Evolutionary conservation across 345 rosid genomes (phyloP), one percentile per base, ranked within the genome.

Genomic region (Nephelium lappaceum): DNA sequence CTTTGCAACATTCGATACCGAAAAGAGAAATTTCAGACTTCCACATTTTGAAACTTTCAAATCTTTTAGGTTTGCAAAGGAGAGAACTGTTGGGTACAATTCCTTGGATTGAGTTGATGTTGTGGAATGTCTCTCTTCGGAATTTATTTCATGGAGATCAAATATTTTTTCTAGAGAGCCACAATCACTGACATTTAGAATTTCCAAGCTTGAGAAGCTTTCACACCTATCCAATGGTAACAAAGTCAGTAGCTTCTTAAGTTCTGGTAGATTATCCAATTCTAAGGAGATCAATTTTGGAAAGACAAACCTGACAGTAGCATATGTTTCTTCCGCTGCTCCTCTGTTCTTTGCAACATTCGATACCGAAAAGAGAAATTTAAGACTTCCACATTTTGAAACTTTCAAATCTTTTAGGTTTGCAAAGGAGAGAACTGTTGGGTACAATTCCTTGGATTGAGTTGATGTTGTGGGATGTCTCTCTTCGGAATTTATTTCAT

Each of bases 311-410:
- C 70, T 42, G 63, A n/a, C 6, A 60, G 77, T 45, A 45, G 49
- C 49, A 45, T 45, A 69, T 80, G 75, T 1, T 10, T 0, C 0
- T 11, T 6, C 31, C 72, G 9, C 6, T 16, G 2, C 6, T 78
- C 25, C 6, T 1, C 8, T 43, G 12, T 42, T 2, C 71, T 53
- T 11, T 36, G 53, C 15, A 0, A 21, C 23, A 61, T 77, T 78
- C 11, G 78, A 67, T 12, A 16, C 55, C 27, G 82, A 70, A 79
- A 83, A 79, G 4, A 83, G 2, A 72, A 5, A 8, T 51, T 77
- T 77, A 47, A 83, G 31, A 3, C 16, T 38, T 3, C 2, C 19
- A 45, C 83, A 83, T 0, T 11, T 14, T 0, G 0, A 0, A 72
- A 19, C 3, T 11, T 0, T 36, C 74, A 24, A 1, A 9, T 7